These are phyloP conservation scores for Candida piceae DNA, from an alignment of 805 yeast species.

Conservation along the genomic window DNA sequence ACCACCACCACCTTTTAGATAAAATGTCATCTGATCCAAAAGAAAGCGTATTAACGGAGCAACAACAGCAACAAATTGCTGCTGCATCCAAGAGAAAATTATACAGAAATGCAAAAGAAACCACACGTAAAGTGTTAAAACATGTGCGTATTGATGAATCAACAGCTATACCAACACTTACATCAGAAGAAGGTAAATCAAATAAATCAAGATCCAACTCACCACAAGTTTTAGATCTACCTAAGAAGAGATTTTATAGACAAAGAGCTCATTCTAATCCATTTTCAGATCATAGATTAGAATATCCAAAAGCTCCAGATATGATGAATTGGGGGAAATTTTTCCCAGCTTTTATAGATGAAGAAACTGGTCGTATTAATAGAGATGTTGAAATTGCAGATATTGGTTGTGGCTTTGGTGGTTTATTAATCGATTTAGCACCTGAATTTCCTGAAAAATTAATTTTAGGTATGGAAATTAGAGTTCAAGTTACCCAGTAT, in stretches of 20 bases:
- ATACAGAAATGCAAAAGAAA: conserved; percentile 45
- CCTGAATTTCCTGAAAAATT: conserved; percentile 68
- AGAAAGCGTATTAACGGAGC: background rate
- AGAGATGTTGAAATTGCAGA: conserved; percentile 82
- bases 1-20: too few relatives aligned
- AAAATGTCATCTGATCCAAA: too few relatives aligned
- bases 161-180: conserved; percentile 7
- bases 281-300: conserved; percentile 88
- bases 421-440: conserved; percentile 74
- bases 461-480: conserved; percentile 92
- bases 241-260: conserved; percentile 82
- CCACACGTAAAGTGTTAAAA: conserved; percentile 39
- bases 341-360: conserved; percentile 57
- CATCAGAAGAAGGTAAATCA: conserved; percentile 13
- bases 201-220: background rate
- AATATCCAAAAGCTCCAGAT: conserved; percentile 77
- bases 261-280: conserved; percentile 98
- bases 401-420: conserved; percentile 97
- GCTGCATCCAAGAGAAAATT: conserved; percentile 37
- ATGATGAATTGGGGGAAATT: conserved; percentile 82
- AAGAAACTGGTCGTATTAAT: conserved; percentile 35
- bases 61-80: conserved; percentile 2
- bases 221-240: conserved; percentile 36
- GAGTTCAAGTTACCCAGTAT: conserved; percentile 95
- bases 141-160: conserved; percentile 39